Percentiles rank a stretch among this genome's conserved stretches.
phyloP scores from a whole-genome alignment of 2,329 filamentous ascomycete species.

The Podosphaera leucotricha region DNA sequence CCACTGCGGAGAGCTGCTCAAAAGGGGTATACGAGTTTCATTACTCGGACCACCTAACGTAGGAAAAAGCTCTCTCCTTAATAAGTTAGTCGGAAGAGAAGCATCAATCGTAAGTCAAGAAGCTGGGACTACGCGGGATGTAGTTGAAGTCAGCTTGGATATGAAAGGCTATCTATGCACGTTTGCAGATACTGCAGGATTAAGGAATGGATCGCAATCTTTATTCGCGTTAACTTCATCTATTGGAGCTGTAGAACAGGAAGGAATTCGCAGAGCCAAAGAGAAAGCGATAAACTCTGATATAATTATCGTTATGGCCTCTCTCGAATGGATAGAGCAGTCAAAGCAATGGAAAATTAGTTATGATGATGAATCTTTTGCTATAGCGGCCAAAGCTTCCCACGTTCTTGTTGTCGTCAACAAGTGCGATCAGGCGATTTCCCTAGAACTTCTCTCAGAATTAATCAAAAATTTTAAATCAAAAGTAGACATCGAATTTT shows the following conservation, averaged over 20 bases:
- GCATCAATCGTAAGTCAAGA: conserved; percentile 88
- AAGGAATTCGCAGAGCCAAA: conserved; percentile 74
- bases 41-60: conserved; percentile 81
- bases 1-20: conserved; percentile 58
- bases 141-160: conserved; percentile 80
- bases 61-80: conserved; percentile 86
- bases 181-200: conserved; percentile 86
- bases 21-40: conserved; percentile 66
- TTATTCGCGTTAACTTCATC: conserved; percentile 4
- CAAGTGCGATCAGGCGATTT: conserved; percentile 29
- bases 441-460: neutral
- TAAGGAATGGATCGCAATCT: conserved; percentile 28
- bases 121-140: conserved; percentile 80
- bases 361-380: conserved; percentile 31
- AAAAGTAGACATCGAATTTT: conserved; percentile 5
- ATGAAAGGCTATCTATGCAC: conserved; percentile 74
- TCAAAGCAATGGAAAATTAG: conserved; percentile 20
- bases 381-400: conserved; percentile 25
- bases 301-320: conserved; percentile 59
- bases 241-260: conserved; percentile 58
- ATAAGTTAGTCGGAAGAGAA: conserved; percentile 70
- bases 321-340: conserved; percentile 29
- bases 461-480: conserved; percentile 15
- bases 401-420: conserved; percentile 34
- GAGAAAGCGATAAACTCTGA: conserved; percentile 64